A percentile compares a stretch with the other conserved stretches of the same genome.
Evolutionary conservation across 768 basidiomycete species (phyloP).

Genomic region (Mycena latifolia): DNA sequence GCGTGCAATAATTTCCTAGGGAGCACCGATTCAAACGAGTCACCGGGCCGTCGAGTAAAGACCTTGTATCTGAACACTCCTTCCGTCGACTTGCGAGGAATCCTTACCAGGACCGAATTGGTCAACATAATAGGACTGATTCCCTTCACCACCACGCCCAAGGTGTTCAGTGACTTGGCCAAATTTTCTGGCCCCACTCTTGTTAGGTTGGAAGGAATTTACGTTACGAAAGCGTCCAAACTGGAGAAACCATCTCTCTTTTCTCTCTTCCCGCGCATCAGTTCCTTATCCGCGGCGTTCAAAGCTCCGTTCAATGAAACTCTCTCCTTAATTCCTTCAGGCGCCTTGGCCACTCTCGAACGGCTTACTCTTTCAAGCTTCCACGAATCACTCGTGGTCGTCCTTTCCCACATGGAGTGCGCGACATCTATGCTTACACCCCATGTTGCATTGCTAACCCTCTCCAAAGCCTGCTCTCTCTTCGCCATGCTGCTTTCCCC

Average conservation of each 20-base stretch:
- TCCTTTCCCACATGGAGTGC: conserved; percentile 23
- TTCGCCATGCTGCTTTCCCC: conserved; percentile 4
- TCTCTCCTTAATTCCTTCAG: conserved; percentile 1
- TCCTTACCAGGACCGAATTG: not conserved
- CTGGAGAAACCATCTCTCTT: conserved; percentile 9
- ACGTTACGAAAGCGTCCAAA: conserved; percentile 14
- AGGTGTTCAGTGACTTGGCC: conserved; percentile 17
- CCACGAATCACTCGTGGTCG: not conserved
- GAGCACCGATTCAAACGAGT: not conserved
- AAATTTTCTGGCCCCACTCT: conserved; percentile 23
- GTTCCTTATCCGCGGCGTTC: conserved; percentile 13
- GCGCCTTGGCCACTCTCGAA: conserved; percentile 17
- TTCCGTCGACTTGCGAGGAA: not conserved
- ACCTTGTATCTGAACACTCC: conserved; percentile 16
- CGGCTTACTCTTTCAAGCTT: conserved; percentile 11
- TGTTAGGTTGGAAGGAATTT: conserved; percentile 12
- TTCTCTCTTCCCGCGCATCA: conserved; percentile 9
- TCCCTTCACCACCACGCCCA: not conserved
- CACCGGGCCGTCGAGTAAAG: not conserved
- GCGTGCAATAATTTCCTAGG: not conserved
- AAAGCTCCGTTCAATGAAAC: conserved; percentile 1
- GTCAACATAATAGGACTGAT: conserved; percentile 7
- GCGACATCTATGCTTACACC: not conserved
- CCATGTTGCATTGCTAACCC: not conserved
- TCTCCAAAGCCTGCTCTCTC: conserved; percentile 9